Conservation (phyloP, 768 basidiomycete species). For the Lactarius tabidus region DNA sequence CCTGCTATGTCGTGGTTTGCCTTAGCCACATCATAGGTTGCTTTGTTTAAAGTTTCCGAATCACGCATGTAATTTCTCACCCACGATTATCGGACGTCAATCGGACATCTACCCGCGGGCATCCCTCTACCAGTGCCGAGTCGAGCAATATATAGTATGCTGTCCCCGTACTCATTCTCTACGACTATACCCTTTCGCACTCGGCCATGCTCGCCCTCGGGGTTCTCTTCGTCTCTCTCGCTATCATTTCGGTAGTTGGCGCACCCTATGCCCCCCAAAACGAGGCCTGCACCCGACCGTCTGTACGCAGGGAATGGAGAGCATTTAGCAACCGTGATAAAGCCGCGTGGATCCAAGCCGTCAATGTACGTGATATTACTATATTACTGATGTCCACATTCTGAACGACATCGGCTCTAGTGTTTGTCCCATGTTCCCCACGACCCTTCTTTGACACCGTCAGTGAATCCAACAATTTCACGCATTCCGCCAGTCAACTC, state of each 20-base stretch:
- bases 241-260: not conserved
- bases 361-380: conserved; percentile 24
- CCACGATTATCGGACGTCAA: conserved; percentile 5
- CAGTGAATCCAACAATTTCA: conserved; percentile 16
- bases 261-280: not conserved
- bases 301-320: conserved; percentile 30
- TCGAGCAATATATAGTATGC: conserved; percentile 1
- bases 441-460: conserved; percentile 16
- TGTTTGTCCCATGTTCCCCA: conserved; percentile 25
- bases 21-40: not conserved
- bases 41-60: too few species aligned
- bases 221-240: not conserved
- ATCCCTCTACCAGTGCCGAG: not conserved
- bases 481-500: conserved; percentile 23
- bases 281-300: conserved; percentile 21
- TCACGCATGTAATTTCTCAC: too few species aligned
- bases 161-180: not conserved
- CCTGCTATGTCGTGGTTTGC: not conserved
- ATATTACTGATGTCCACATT: not conserved
- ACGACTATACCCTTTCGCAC: not conserved
- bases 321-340: conserved; percentile 19
- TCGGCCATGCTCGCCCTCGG: not conserved
- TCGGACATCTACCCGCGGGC: not conserved
- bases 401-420: not conserved
- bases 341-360: conserved; percentile 28